phyloP scores from a whole-genome alignment of 164 flowering plant genomes.

The Berberis thunbergii region DNA sequence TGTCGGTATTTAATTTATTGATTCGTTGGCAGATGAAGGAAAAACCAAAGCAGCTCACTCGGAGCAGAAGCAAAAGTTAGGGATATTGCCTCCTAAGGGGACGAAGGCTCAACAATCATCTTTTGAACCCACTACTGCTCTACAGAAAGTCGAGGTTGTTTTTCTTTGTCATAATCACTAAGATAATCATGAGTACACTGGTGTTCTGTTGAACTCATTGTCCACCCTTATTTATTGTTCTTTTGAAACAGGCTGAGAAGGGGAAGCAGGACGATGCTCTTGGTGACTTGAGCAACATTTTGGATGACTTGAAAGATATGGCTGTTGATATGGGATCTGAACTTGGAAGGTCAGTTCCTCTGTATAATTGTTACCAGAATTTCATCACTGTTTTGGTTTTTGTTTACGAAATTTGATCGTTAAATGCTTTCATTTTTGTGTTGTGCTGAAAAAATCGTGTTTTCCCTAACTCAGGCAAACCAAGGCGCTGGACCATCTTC shows the following conservation, averaged over 20 bases:
- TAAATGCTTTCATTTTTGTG: not conserved
- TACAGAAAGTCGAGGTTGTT: slow-evolving; percentile 74
- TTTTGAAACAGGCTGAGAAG: slow-evolving; percentile 49
- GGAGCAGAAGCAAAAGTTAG: slow-evolving; percentile 67
- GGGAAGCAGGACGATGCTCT: slow-evolving; percentile 74
- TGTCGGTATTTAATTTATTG: not conserved
- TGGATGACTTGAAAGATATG: slow-evolving; percentile 77
- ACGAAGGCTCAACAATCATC: slow-evolving; percentile 27
- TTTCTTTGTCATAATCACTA: not conserved
- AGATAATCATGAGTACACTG: not conserved
- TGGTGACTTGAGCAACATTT: slow-evolving; percentile 56
- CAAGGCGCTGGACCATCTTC: slow-evolving; percentile 45
- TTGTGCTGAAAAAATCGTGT: not conserved
- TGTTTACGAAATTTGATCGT: too few species aligned
- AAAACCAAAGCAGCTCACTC: slow-evolving; percentile 26
- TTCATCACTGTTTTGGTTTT: not conserved
- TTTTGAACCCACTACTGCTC: slow-evolving; percentile 44
- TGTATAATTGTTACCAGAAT: not conserved
- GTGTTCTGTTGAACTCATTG: not conserved
- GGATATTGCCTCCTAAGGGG: slow-evolving; percentile 30
- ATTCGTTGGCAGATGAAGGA: slow-evolving; percentile 37
- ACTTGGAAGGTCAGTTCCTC: slow-evolving; percentile 41
- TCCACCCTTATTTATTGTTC: not conserved
- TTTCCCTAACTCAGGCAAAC: slow-evolving; percentile 51
- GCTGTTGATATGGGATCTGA: slow-evolving; percentile 87